Evolutionary conservation across 164 flowering plant species (phyloP), one percentile per base, ranked within the genome.

Genomic region (Dillenia turbinata): DNA sequence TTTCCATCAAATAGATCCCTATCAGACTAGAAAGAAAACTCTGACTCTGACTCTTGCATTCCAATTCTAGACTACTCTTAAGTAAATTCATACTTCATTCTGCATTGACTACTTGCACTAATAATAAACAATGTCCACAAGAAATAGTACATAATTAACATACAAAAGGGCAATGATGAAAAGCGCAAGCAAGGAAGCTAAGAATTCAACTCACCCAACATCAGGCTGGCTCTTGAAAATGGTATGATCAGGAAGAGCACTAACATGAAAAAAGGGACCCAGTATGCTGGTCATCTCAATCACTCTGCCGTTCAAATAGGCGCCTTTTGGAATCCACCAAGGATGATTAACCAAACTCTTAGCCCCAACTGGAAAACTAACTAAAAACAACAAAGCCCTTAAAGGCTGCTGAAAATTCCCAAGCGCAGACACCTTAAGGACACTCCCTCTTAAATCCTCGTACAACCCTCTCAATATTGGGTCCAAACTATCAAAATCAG

Each of bases 181-280:
- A 26, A 26, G 2, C 5, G 33, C 3, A 26, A 26, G 33, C 33
- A 26, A 57, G 12, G 57, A 33, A 33, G 14, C 33, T 17, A 47
- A 50, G 61, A 56, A 60, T 5, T 1, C 15, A 54, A 72, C 96
- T 86, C 68, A 91, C 99, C 99, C 99, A 54, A 95, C 95, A 78
- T 95, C 96, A 24, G 99, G 99, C 68, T 80, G 84, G 64, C 89
- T 82, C 81, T 80, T 83, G 80, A 86, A 95, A 47, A 85, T 73
- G 17, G 72, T 56, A 67, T 77, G 85, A 83, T 95, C 99, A 53
- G 96, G 96, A 77, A 95, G 74, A 22, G 97, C 92, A 71, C 97
- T 89, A 49, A 95, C 89, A 78, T 89, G 99, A 64, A 95, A 92
- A 60, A 95, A 95, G 11, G 96, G 96, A 15, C 99, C 99, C 71